These are phyloP conservation scores for Macrolepiota albuminosa DNA, from an alignment of 768 basidiomycete genomes.

Conservation along the genomic window DNA sequence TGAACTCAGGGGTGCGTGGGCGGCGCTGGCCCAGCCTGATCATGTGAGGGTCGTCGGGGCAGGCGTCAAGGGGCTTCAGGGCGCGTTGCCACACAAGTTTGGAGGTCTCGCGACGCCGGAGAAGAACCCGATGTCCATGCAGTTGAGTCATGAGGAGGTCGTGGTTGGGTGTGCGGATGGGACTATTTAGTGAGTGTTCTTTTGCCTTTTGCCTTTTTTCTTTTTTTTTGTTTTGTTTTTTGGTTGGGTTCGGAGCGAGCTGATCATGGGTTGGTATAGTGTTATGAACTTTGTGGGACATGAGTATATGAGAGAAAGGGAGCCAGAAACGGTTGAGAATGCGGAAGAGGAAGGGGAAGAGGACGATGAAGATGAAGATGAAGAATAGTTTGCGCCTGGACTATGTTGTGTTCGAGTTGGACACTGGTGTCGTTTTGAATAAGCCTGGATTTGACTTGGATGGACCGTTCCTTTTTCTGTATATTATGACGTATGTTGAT, in stretches of 20 bases:
- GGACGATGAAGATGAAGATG: background rate
- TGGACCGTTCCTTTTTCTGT: background rate
- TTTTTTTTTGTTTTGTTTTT: constrained; percentile 20
- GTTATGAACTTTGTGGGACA: constrained; percentile 35
- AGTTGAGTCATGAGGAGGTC: constrained; percentile 85
- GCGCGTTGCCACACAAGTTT: constrained; percentile 64
- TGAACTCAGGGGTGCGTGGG: constrained; percentile 74
- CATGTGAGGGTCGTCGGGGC: constrained; percentile 24
- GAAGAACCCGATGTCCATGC: constrained; percentile 95
- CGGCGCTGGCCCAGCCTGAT: constrained; percentile 34
- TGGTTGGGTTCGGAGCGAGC: background rate
- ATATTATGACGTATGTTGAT: background rate
- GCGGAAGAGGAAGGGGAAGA: background rate
- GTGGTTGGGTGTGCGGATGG: constrained; percentile 91
- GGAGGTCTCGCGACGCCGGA: constrained; percentile 78
- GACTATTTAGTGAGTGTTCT: constrained; percentile 75
- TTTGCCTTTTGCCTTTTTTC: background rate
- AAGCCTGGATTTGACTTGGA: background rate
- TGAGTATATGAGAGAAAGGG: constrained; percentile 23
- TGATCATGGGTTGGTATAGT: constrained; percentile 11
- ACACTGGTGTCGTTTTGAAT: background rate
- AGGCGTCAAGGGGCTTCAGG: constrained; percentile 54
- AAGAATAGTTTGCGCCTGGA: background rate
- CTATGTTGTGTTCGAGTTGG: background rate
- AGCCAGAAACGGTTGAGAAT: background rate